Conservation (phyloP, 352 stramenopile genomes). For the Phytophthora cryptogea region DNA sequence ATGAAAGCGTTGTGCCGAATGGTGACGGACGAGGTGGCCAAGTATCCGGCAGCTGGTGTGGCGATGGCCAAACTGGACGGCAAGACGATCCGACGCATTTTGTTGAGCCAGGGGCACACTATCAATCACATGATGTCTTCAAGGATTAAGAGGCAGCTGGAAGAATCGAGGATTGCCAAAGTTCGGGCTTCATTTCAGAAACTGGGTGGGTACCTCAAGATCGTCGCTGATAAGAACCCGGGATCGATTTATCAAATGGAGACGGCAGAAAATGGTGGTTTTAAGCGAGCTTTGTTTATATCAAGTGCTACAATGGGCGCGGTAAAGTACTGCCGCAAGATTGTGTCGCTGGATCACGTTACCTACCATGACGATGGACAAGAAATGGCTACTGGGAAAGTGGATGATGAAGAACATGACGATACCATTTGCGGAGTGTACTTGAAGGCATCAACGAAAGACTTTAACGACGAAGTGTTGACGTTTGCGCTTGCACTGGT, state of each 20-base stretch:
- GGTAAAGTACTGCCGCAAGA: slow-evolving; percentile 61
- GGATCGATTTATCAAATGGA: slow-evolving; percentile 63
- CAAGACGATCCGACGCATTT: slow-evolving; percentile 72
- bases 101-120: slow-evolving; percentile 69
- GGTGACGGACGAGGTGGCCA: slow-evolving; percentile 69
- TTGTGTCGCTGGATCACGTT: slow-evolving; percentile 68
- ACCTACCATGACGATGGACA: slow-evolving; percentile 41
- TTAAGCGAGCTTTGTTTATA: slow-evolving; percentile 71
- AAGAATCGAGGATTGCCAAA: slow-evolving; percentile 58
- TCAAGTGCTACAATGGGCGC: slow-evolving; percentile 53
- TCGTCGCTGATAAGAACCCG: slow-evolving; percentile 71
- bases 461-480: slow-evolving; percentile 74
- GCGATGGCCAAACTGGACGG: slow-evolving; percentile 75
- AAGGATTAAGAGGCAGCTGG: slow-evolving; percentile 74
- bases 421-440: slow-evolving; percentile 77
- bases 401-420: slow-evolving; percentile 65
- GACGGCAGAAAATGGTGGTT: slow-evolving; percentile 49
- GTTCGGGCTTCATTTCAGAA: slow-evolving; percentile 74
- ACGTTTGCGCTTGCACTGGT: slow-evolving; percentile 75
- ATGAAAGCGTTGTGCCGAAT: slow-evolving; percentile 79
- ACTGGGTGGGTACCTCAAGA: slow-evolving; percentile 60
- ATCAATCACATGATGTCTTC: slow-evolving; percentile 88
- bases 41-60: slow-evolving; percentile 59
- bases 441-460: slow-evolving; percentile 70
- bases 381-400: slow-evolving; percentile 43